phyloP scores from a whole-genome alignment of 202 grass and related monocot genomes.

The Sporobolus alterniflorus region DNA sequence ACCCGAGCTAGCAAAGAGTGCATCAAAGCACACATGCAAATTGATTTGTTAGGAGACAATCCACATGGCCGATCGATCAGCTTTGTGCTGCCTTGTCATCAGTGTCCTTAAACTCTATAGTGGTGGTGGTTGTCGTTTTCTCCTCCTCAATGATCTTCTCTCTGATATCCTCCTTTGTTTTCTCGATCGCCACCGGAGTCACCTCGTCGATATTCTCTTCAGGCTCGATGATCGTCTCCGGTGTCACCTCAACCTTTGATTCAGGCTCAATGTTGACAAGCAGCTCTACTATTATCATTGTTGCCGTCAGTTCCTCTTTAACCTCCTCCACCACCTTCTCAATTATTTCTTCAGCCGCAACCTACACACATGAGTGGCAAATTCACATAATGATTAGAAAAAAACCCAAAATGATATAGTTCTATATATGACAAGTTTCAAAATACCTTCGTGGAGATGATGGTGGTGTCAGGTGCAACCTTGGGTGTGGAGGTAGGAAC shows the following conservation, averaged over 20 bases:
- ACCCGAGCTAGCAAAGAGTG: neutral
- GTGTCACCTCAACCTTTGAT: neutral
- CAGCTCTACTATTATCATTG: neutral
- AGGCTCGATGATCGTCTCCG: neutral
- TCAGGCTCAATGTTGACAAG: neutral
- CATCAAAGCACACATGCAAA: neutral
- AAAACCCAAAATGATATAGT: no score
- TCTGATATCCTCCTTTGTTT: neutral
- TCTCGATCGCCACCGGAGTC: neutral
- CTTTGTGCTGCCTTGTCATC: neutral
- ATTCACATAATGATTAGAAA: no score
- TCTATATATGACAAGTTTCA: no score
- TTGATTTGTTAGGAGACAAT: neutral
- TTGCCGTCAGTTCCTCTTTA: neutral
- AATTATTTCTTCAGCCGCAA: conserved; percentile 29
- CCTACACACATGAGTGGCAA: neutral
- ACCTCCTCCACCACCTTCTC: conserved; percentile 39
- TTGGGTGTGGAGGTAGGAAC: conserved; percentile 34
- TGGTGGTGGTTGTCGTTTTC: no score
- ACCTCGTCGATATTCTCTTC: no score
- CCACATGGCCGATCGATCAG: neutral
- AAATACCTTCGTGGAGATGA: neutral
- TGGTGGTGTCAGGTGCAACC: conserved; percentile 40
- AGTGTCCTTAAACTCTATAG: no score
- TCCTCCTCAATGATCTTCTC: conserved; percentile 47